Conservation (phyloP, 2,329 filamentous ascomycete species). For the Xylaria arbuscula region DNA sequence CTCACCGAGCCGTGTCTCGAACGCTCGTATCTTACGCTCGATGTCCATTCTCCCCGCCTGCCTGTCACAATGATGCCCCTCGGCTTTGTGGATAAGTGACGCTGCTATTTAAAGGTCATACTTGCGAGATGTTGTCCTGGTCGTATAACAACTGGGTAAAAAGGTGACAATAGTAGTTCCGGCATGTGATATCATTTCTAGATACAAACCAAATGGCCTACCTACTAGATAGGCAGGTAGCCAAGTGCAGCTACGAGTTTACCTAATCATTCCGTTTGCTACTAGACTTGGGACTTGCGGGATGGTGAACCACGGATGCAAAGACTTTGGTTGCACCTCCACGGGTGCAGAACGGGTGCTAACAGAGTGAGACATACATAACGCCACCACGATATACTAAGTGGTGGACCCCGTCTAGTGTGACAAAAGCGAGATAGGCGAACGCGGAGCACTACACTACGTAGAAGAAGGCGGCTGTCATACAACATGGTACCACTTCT, state of each 20-base stretch:
- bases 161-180: too few species aligned
- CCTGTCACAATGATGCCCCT: neutral
- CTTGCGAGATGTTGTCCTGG: neutral
- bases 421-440: conserved; percentile 38
- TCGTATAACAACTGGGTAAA: neutral
- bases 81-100: neutral
- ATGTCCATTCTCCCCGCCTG: neutral
- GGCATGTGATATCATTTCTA: neutral
- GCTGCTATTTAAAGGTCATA: neutral
- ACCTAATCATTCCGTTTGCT: conserved; percentile 4
- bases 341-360: conserved; percentile 19
- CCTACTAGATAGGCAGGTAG: neutral
- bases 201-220: neutral
- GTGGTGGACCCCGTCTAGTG: conserved; percentile 48
- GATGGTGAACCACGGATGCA: conserved; percentile 19
- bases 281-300: conserved; percentile 11
- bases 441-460: neutral
- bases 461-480: neutral
- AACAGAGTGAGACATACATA: conserved; percentile 50
- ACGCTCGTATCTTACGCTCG: neutral
- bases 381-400: conserved; percentile 44
- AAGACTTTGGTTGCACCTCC: conserved; percentile 10
- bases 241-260: neutral
- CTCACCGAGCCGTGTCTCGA: conserved; percentile 23
- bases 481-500: neutral